phyloP scores from a whole-genome alignment of 495 filamentous ascomycete genomes.

The Penicillium crystallinum region DNA sequence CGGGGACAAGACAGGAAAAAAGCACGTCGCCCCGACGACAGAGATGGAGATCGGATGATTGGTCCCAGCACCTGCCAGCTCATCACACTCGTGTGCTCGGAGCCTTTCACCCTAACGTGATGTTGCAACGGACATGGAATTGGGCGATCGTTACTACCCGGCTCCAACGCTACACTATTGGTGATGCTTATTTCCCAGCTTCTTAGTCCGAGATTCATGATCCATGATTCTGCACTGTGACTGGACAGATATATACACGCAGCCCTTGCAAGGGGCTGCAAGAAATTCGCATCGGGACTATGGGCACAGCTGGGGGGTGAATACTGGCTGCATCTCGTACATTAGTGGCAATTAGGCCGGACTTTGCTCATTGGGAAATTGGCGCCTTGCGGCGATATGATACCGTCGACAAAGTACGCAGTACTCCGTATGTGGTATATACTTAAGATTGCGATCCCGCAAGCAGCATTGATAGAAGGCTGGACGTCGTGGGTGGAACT shows the following conservation, averaged over 20 bases:
- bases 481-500: not conserved
- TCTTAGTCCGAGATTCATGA: not conserved
- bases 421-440: too few species aligned
- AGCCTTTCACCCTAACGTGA: not conserved
- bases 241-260: not conserved
- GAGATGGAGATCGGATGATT: conserved; percentile 15
- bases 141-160: not conserved
- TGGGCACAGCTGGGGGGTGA: conserved; percentile 1
- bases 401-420: not conserved
- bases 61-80: conserved; percentile 26
- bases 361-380: conserved; percentile 1
- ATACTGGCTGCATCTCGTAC: conserved; percentile 2
- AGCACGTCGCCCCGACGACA: conserved; percentile 24
- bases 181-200: not conserved
- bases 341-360: not conserved
- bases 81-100: conserved; percentile 23
- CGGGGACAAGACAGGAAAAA: conserved; percentile 8
- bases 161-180: not conserved
- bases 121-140: not conserved
- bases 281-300: conserved; percentile 17
- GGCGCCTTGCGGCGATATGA: not conserved
- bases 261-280: conserved; percentile 15
- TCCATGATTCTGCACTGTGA: not conserved
- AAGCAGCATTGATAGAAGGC: too few species aligned
- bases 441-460: too few species aligned